Percentiles rank a stretch among this genome's conserved stretches.
phyloP scores from a whole-genome alignment of 495 filamentous ascomycete genomes.

The Bathelium albidoporum region DNA sequence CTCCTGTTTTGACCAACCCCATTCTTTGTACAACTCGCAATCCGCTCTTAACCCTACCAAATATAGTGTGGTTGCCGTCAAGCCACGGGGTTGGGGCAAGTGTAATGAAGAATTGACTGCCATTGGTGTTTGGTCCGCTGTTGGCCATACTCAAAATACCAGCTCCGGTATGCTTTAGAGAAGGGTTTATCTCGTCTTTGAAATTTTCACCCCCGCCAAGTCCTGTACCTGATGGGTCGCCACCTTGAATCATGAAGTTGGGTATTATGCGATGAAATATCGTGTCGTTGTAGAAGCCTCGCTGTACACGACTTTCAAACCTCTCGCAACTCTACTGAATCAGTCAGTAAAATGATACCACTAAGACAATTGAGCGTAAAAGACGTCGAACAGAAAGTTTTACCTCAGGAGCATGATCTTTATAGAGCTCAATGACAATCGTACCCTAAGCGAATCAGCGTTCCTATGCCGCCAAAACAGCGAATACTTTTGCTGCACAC shows the following conservation, averaged over 20 bases:
- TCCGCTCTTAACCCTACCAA: slow-evolving; percentile 81
- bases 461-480: background rate
- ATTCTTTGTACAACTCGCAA: slow-evolving; percentile 77
- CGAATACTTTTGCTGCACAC: slow-evolving; percentile 32
- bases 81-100: slow-evolving; percentile 93
- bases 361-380: background rate
- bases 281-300: slow-evolving; percentile 77
- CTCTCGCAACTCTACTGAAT: slow-evolving; percentile 61
- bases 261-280: slow-evolving; percentile 93
- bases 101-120: slow-evolving; percentile 80
- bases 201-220: slow-evolving; percentile 89
- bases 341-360: slow-evolving; percentile 18
- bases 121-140: slow-evolving; percentile 87
- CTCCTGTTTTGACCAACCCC: slow-evolving; percentile 79
- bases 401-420: slow-evolving; percentile 61
- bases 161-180: slow-evolving; percentile 86
- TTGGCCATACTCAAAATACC: slow-evolving; percentile 96
- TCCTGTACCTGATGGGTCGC: slow-evolving; percentile 92
- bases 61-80: slow-evolving; percentile 96
- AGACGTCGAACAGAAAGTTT: background rate
- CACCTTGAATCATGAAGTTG: slow-evolving; percentile 94
- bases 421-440: slow-evolving; percentile 85
- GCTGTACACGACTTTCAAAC: slow-evolving; percentile 64
- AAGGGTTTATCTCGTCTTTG: slow-evolving; percentile 73
- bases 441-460: slow-evolving; percentile 47